A percentile compares a stretch with the other conserved stretches of the same genome.
Evolutionary conservation across 2,329 filamentous ascomycete genomes (phyloP).

Genomic region (Phyllachora maydis): DNA sequence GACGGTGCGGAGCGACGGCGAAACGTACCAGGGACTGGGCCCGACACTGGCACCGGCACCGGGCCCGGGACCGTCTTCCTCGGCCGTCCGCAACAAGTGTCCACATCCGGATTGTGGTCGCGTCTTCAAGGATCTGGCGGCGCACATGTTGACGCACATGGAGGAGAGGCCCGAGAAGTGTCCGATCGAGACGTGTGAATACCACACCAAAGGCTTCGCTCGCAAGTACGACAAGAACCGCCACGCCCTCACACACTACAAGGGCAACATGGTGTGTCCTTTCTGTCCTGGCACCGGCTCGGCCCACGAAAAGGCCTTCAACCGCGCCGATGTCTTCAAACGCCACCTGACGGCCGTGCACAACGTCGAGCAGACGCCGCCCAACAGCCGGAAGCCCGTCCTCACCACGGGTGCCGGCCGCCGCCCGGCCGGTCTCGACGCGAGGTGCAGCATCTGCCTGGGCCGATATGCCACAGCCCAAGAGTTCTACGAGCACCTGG

Average conservation of each 20-base stretch:
- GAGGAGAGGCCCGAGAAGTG: constrained; percentile 90
- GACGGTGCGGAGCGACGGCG: constrained; percentile 6
- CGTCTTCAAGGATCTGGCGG: constrained; percentile 45
- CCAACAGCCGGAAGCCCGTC: constrained; percentile 64
- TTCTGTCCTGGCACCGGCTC: constrained; percentile 84
- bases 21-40: too few species aligned
- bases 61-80: constrained; percentile 2
- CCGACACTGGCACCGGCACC: constrained; percentile 1
- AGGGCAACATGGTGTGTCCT: constrained; percentile 92
- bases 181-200: constrained; percentile 82
- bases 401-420: constrained; percentile 8
- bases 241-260: constrained; percentile 91
- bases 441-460: constrained; percentile 79
- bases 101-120: constrained; percentile 36
- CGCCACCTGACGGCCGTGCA: constrained; percentile 84
- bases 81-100: constrained; percentile 18
- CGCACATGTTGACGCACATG: constrained; percentile 93
- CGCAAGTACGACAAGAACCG: constrained; percentile 97
- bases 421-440: constrained; percentile 21
- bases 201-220: constrained; percentile 84
- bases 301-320: constrained; percentile 84
- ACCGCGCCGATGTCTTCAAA: constrained; percentile 93
- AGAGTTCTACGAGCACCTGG: constrained; percentile 94
- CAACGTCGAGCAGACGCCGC: constrained; percentile 81
- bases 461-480: constrained; percentile 66